Percentiles rank a stretch among this genome's conserved stretches.
Evolutionary conservation across 768 basidiomycete genomes (phyloP).

Genomic region (Suillus placidus): DNA sequence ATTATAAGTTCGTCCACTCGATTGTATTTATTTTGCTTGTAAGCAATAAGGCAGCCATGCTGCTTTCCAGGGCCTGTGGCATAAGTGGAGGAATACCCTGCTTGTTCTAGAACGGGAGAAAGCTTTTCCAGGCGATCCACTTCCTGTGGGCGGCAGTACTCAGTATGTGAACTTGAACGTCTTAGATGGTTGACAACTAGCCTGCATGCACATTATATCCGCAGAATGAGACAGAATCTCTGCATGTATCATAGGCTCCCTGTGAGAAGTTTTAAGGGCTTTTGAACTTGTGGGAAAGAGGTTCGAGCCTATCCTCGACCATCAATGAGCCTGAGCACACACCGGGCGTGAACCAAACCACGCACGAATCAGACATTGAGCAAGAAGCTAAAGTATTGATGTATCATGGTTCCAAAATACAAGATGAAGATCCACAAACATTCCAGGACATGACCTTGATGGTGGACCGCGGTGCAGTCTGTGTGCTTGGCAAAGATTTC

Average conservation of each 20-base stretch:
- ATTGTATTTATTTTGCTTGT: slow-evolving; percentile 54
- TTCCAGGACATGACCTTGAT: slow-evolving; percentile 82
- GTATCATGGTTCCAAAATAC: slow-evolving; percentile 11
- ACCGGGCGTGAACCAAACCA: slow-evolving; percentile 21
- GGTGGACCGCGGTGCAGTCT: slow-evolving; percentile 8
- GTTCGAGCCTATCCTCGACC: slow-evolving; percentile 58
- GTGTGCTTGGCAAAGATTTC: slow-evolving; percentile 30
- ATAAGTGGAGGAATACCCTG: slow-evolving; percentile 66
- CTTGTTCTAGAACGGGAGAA: slow-evolving; percentile 62
- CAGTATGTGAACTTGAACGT: neutral
- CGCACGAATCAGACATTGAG: slow-evolving; percentile 80
- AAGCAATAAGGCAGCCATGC: slow-evolving; percentile 87
- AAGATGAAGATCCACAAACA: slow-evolving; percentile 47
- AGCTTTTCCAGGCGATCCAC: slow-evolving; percentile 81
- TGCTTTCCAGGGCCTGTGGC: slow-evolving; percentile 74
- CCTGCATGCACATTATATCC: slow-evolving; percentile 88
- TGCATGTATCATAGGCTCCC: slow-evolving; percentile 73
- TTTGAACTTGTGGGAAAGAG: slow-evolving; percentile 80
- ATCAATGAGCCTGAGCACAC: neutral
- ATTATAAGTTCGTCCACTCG: slow-evolving; percentile 51
- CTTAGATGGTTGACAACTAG: slow-evolving; percentile 34
- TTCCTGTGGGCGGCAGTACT: slow-evolving; percentile 55
- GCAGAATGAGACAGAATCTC: slow-evolving; percentile 77
- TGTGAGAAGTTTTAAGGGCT: slow-evolving; percentile 74
- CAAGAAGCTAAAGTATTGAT: slow-evolving; percentile 56